These are phyloP conservation scores for Corymbia calophylla DNA, from an alignment of 441 rosid species.

Conservation along the genomic window DNA sequence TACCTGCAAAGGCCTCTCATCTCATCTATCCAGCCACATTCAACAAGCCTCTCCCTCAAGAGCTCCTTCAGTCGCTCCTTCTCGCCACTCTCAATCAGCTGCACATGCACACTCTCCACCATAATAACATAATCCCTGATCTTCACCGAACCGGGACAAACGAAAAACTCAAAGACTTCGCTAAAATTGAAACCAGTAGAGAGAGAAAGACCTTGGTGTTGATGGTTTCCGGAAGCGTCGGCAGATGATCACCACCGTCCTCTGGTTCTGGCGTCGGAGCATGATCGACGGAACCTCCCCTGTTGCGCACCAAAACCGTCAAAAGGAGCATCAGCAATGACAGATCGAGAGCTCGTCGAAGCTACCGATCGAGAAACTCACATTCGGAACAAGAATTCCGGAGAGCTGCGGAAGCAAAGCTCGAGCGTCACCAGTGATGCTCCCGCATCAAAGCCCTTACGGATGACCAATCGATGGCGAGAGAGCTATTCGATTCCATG, in stretches of 20 bases:
- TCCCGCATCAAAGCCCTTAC: not conserved
- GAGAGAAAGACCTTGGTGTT: constrained; percentile 45
- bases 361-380: not conserved
- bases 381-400: not conserved
- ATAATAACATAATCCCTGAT: not conserved
- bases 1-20: constrained; percentile 81
- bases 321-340: not conserved
- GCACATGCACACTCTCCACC: not conserved
- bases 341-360: not conserved
- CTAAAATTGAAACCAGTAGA: not conserved
- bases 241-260: constrained; percentile 29
- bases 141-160: not conserved
- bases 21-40: constrained; percentile 90
- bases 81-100: constrained; percentile 82
- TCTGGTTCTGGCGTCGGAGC: constrained; percentile 65
- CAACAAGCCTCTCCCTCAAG: constrained; percentile 72
- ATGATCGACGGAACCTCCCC: constrained; percentile 61
- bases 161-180: not conserved
- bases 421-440: not conserved
- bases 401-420: not conserved
- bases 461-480: not conserved
- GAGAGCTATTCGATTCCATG: too few relatives aligned
- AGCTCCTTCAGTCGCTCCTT: constrained; percentile 76
- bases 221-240: constrained; percentile 54
- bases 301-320: constrained; percentile 3